Evolutionary conservation across 495 filamentous ascomycete genomes (phyloP).

Genomic region (Diplogelasinospora grovesii): DNA sequence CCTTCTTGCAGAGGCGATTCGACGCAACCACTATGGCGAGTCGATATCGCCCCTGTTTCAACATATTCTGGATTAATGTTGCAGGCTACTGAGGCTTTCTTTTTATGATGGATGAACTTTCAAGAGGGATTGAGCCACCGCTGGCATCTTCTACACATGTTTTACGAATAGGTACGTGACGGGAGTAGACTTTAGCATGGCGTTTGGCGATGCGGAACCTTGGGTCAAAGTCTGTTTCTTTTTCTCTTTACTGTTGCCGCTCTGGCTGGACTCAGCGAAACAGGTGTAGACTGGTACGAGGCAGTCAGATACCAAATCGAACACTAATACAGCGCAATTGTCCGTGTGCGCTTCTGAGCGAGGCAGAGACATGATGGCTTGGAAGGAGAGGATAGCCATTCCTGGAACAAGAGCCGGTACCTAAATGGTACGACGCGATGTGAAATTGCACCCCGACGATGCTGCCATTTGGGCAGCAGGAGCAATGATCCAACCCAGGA

Average conservation of each 20-base stretch:
- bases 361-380: too few relatives aligned
- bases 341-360: too few relatives aligned
- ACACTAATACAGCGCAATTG: conserved; percentile 5
- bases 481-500: conserved; percentile 42
- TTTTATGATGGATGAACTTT: too few relatives aligned
- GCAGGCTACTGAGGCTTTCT: conserved; percentile 10
- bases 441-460: conserved; percentile 33
- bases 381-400: too few relatives aligned
- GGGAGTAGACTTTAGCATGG: conserved; percentile 21
- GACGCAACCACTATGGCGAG: conserved; percentile 88
- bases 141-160: neutral
- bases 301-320: conserved; percentile 30
- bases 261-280: conserved; percentile 7
- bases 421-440: neutral
- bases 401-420: neutral
- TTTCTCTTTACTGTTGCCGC: too few relatives aligned
- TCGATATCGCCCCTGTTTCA: conserved; percentile 84
- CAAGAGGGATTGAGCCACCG: neutral
- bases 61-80: conserved; percentile 51
- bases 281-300: conserved; percentile 19
- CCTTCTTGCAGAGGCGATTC: conserved; percentile 83
- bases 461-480: conserved; percentile 45
- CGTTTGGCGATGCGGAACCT: conserved; percentile 18
- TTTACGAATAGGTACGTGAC: conserved; percentile 10
- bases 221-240: conserved; percentile 6